Evolutionary conservation across 805 yeast species (phyloP).

Genomic region (Ogataea corticis): DNA sequence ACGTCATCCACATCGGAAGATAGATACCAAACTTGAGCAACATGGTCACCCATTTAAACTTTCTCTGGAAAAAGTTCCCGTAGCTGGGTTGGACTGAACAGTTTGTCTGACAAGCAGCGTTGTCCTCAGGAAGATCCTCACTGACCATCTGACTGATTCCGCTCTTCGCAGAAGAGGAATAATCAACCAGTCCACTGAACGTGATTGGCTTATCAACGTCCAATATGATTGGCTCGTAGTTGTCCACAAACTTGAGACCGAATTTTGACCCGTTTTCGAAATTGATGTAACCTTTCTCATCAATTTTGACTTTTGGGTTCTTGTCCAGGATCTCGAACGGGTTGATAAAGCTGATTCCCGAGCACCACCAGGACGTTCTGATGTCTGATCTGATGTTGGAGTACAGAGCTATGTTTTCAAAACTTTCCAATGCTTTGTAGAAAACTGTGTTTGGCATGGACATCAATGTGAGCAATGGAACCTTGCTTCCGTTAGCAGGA

Average conservation of each 20-base stretch:
- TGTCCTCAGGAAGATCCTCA: conserved; percentile 24
- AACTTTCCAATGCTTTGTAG: conserved; percentile 52
- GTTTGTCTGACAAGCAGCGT: conserved; percentile 5
- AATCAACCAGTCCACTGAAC: conserved; percentile 26
- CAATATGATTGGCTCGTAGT: conserved; percentile 58
- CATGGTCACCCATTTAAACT: conserved; percentile 51
- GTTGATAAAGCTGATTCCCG: conserved; percentile 64
- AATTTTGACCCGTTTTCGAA: conserved; percentile 37
- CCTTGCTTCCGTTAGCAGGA: background rate
- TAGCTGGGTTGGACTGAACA: background rate
- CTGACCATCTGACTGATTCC: conserved; percentile 20
- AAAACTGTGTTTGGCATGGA: conserved; percentile 62
- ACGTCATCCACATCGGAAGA: conserved; percentile 65
- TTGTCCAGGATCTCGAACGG: conserved; percentile 49
- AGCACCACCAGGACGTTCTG: conserved; percentile 81
- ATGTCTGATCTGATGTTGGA: conserved; percentile 80
- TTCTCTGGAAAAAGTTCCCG: conserved; percentile 25
- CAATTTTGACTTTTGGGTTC: conserved; percentile 36
- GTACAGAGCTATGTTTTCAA: conserved; percentile 58
- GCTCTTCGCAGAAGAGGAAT: conserved; percentile 6
- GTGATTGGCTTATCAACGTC: conserved; percentile 49
- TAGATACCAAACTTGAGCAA: conserved; percentile 47
- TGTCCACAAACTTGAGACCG: conserved; percentile 45
- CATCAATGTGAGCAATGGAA: conserved; percentile 66
- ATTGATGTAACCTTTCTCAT: conserved; percentile 45